phyloP scores from a whole-genome alignment of 306 rosid species.

The Notholithocarpus densiflorus region DNA sequence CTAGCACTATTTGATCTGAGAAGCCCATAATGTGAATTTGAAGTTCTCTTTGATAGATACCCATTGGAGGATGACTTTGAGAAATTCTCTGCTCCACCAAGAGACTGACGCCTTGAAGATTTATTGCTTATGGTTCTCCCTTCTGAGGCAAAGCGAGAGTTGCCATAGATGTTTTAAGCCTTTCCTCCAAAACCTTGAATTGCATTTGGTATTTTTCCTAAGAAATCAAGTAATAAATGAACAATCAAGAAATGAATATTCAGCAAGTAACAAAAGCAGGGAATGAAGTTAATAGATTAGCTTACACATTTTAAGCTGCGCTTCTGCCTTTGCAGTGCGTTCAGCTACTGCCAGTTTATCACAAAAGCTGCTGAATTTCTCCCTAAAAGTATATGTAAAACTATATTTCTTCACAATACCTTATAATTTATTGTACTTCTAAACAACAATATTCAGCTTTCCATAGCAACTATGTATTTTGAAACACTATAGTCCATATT shows the following conservation, averaged over 20 bases:
- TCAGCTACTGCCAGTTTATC: constrained; percentile 70
- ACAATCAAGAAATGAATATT: too few relatives aligned
- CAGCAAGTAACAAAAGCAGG: too few relatives aligned
- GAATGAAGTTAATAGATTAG: too few relatives aligned
- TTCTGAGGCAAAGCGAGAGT: constrained; percentile 39
- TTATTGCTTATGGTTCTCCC: constrained; percentile 55
- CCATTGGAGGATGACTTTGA: constrained; percentile 59
- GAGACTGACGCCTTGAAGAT: constrained; percentile 73
- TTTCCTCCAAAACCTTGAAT: background rate
- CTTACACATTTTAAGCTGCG: constrained; percentile 54
- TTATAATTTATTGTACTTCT: too few relatives aligned
- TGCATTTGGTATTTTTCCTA: too few relatives aligned
- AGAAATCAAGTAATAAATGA: too few relatives aligned
- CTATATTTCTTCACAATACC: background rate
- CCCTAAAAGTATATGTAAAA: constrained; percentile 36
- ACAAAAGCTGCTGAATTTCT: constrained; percentile 77
- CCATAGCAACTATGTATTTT: too few relatives aligned
- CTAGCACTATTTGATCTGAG: constrained; percentile 53
- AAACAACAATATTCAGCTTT: too few relatives aligned
- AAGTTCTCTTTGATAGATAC: constrained; percentile 44
- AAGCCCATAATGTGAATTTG: constrained; percentile 43
- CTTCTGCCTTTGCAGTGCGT: constrained; percentile 76
- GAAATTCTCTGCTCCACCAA: constrained; percentile 70
- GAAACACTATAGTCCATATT: background rate
- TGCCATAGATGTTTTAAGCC: constrained; percentile 52